phyloP scores from a whole-genome alignment of 306 rosid genomes.

The Pueraria montana region DNA sequence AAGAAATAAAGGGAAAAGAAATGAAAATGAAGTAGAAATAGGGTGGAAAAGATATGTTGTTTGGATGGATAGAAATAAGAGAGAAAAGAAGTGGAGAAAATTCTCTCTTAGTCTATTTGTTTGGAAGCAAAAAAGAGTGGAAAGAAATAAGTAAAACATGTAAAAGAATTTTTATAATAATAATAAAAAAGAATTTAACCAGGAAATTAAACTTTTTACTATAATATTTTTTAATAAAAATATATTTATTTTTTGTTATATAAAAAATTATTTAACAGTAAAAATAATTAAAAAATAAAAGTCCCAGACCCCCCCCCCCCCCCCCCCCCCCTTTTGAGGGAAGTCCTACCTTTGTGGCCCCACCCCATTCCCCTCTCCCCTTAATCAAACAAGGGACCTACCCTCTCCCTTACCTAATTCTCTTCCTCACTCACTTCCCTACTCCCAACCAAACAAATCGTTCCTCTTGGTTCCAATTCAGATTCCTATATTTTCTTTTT shows the following conservation, averaged over 20 bases:
- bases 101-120: too few species aligned
- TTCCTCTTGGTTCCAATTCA: constrained; percentile 1
- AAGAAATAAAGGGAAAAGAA: not conserved
- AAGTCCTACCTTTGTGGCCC: too few species aligned
- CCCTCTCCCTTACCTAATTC: not conserved
- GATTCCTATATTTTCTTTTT: not conserved
- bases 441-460: not conserved
- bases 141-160: too few species aligned
- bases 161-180: too few species aligned
- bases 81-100: not conserved
- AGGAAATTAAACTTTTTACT: too few species aligned
- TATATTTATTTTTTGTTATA: not conserved
- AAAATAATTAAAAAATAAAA: too few species aligned
- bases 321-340: too few species aligned
- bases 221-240: too few species aligned
- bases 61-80: not conserved
- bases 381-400: too few species aligned
- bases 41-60: not conserved
- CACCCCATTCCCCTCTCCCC: too few species aligned
- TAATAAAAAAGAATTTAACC: too few species aligned
- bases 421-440: not conserved
- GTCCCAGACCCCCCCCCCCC: not conserved
- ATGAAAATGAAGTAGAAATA: not conserved
- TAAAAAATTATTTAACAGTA: not conserved
- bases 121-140: too few species aligned